Evolutionary conservation across 768 basidiomycete species (phyloP).

Genomic region (Chalciporus pseudorubinellus): DNA sequence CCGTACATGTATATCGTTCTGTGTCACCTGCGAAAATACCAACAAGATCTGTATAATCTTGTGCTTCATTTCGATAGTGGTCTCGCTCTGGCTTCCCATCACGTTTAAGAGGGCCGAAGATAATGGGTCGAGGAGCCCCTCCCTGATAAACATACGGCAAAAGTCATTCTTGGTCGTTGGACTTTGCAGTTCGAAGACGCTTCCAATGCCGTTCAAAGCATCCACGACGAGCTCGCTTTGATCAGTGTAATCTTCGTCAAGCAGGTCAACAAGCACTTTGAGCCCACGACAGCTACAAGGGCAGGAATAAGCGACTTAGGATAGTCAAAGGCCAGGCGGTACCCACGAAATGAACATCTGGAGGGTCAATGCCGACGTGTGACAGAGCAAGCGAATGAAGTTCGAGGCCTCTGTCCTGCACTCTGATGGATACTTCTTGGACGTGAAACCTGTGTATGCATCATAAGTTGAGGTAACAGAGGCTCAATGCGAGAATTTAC

Average conservation of each 20-base stretch:
- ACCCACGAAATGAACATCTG: conserved; percentile 99
- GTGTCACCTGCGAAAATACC: conserved; percentile 95
- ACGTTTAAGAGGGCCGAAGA: conserved; percentile 88
- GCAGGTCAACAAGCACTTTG: conserved; percentile 89
- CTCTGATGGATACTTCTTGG: conserved; percentile 90
- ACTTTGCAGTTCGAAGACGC: conserved; percentile 93
- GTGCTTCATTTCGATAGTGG: conserved; percentile 72
- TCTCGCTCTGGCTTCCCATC: conserved; percentile 67
- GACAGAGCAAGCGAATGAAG: conserved; percentile 89
- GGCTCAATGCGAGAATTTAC: conserved; percentile 37
- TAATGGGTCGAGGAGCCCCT: conserved; percentile 90
- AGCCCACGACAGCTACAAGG: conserved; percentile 82
- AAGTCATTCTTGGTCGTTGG: conserved; percentile 98
- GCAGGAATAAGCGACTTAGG: conserved; percentile 1
- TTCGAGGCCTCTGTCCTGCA: conserved; percentile 94
- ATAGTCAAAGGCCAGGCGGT: neutral
- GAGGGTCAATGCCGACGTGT: conserved; percentile 88
- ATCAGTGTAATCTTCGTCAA: conserved; percentile 94
- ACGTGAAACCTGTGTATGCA: conserved; percentile 79
- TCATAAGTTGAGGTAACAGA: conserved; percentile 5
- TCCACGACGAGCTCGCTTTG: conserved; percentile 90
- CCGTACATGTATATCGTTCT: conserved; percentile 89
- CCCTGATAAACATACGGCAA: conserved; percentile 96
- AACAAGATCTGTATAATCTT: conserved; percentile 87
- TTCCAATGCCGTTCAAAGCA: conserved; percentile 91